A percentile compares a stretch with the other conserved stretches of the same genome.
These are phyloP conservation scores for Phytophthora crassamura DNA, from an alignment of 352 stramenopile species.

Conservation along the genomic window DNA sequence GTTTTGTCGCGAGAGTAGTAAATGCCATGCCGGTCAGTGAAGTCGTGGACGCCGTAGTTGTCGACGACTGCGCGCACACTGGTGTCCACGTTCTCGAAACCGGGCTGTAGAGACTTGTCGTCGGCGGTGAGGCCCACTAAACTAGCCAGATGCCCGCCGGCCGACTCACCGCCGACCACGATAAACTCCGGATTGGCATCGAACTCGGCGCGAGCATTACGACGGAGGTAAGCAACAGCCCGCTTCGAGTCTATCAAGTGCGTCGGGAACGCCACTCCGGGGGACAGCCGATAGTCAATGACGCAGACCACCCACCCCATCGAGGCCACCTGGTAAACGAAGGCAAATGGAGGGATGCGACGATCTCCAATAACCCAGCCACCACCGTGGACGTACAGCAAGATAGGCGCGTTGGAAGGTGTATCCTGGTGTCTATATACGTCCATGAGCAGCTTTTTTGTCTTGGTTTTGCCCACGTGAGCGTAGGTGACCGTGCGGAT, in stretches of 20 bases:
- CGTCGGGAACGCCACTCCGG: conserved; percentile 61
- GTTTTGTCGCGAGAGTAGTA: conserved; percentile 57
- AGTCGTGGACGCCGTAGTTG: conserved; percentile 67
- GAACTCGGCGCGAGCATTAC: conserved; percentile 41
- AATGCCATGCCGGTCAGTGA: conserved; percentile 61
- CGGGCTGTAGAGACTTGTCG: conserved; percentile 58
- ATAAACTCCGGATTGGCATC: conserved; percentile 61
- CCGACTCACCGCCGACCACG: conserved; percentile 66
- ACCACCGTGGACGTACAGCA: conserved; percentile 74
- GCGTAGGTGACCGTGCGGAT: conserved; percentile 56
- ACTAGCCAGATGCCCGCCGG: conserved; percentile 59
- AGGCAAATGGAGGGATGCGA: conserved; percentile 50
- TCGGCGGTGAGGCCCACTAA: conserved; percentile 56
- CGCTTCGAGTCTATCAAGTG: conserved; percentile 74
- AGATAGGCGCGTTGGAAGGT: conserved; percentile 59
- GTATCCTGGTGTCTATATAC: conserved; percentile 56
- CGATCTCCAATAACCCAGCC: conserved; percentile 71
- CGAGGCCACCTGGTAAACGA: conserved; percentile 61
- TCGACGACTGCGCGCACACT: conserved; percentile 64
- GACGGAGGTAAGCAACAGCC: conserved; percentile 60
- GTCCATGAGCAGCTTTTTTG: conserved; percentile 64
- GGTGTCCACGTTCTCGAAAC: conserved; percentile 71
- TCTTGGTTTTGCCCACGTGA: conserved; percentile 62
- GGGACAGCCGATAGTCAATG: conserved; percentile 75
- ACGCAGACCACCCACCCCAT: conserved; percentile 73